Base-by-base conservation (phyloP, 768 basidiomycete species). In the Tephrocybe sp. region DNA sequence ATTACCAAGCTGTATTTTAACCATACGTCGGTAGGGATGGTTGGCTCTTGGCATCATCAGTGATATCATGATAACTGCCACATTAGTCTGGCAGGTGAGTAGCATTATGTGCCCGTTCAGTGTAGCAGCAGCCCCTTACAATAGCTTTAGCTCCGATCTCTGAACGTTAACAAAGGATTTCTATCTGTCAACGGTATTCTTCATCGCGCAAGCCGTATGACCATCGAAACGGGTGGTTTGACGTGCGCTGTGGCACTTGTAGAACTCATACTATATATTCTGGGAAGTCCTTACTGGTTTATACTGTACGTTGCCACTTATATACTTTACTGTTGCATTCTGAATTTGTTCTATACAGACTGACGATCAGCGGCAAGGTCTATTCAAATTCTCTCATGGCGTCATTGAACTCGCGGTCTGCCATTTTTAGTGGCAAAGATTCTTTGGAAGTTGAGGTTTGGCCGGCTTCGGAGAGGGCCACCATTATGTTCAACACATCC, bases 301-400 rank as follows among this genome's bases (percentile, higher is more conserved):
- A 4, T 36, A 2, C 31, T 49, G 48, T 49, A 18, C 3, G 40
- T 49, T 9, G 9, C 5, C 27, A n/a, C n/a, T n/a, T n/a, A n/a
- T n/a, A n/a, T n/a, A n/a, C n/a, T n/a, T n/a, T n/a, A n/a, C n/a
- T n/a, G n/a, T n/a, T n/a, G n/a, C n/a, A n/a, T n/a, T n/a, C n/a
- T n/a, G n/a, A n/a, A n/a, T n/a, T n/a, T n/a, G n/a, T n/a, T 5
- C n/a, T 13, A 12, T 31, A 11, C 25, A 49, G 48, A 3, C 16
- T 49, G 4, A 49, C 43, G 7, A 36, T 49, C 11, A 49, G 40
- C 19, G 48, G 48, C 3, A 49, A 49, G 25, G 30, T 49, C 19
- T 49, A 49, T 19, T 49, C 48, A 35, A 49, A 49, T 24, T 42
- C 40, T 2, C 31, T 49, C 5, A 11, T 42, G 24, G 48, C 32